Percentiles rank a stretch among this genome's conserved stretches.
Evolutionary conservation across 2,329 filamentous ascomycete species (phyloP).

Genomic region (Coniochaeta pulveracea): DNA sequence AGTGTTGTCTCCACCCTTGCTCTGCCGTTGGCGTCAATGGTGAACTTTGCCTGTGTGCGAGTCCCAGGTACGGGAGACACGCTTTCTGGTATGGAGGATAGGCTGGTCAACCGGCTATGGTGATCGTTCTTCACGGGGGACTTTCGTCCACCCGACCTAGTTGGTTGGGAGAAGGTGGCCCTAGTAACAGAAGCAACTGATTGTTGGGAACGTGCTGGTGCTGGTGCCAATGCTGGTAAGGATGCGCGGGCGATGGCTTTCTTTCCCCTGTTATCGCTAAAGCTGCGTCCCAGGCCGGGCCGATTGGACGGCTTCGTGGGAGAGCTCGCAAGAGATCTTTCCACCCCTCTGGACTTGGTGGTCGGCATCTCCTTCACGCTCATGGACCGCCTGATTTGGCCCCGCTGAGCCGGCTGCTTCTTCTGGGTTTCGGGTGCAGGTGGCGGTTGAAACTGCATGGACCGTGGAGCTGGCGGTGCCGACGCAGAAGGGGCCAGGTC

Average conservation of each 20-base stretch:
- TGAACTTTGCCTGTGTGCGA: constrained; percentile 49
- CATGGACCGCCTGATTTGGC: constrained; percentile 30
- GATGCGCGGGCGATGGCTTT: constrained; percentile 26
- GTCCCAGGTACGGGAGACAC: constrained; percentile 25
- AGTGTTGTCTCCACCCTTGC: constrained; percentile 43
- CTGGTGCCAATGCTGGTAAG: constrained; percentile 36
- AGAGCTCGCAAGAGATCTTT: constrained; percentile 32
- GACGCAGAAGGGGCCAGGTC: constrained; percentile 10
- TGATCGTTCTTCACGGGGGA: constrained; percentile 41
- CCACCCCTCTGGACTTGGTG: constrained; percentile 24
- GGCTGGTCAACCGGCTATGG: constrained; percentile 36
- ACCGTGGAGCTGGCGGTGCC: constrained; percentile 8
- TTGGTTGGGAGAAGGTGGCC: constrained; percentile 20
- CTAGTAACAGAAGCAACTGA: constrained; percentile 22
- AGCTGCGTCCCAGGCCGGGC: constrained; percentile 40
- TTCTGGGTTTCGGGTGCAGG: constrained; percentile 4
- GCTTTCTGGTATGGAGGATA: constrained; percentile 48
- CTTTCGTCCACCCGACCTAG: constrained; percentile 31
- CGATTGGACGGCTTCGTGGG: constrained; percentile 37
- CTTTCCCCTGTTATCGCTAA: constrained; percentile 40
- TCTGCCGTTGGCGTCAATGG: constrained; percentile 50
- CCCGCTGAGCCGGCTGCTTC: constrained; percentile 18
- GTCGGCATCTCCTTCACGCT: constrained; percentile 37
- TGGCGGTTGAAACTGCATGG: constrained; percentile 15
- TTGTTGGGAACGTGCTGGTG: constrained; percentile 15